Percentiles rank a stretch among this genome's conserved stretches.
phyloP scores from a whole-genome alignment of 1,139 yeast genomes.

The Scheffersomyces cryptocercus region DNA sequence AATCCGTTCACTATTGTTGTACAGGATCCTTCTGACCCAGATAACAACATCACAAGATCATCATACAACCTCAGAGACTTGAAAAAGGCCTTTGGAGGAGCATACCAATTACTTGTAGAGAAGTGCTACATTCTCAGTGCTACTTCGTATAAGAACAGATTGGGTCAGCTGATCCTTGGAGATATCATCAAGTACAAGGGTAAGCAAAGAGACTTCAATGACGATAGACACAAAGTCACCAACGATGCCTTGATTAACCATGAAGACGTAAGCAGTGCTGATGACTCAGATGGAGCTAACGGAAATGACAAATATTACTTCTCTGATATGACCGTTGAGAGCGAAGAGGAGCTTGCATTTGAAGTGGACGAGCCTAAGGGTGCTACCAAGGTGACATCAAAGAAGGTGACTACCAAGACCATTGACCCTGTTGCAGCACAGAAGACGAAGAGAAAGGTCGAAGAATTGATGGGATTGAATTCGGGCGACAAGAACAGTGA shows the following conservation, averaged over 20 bases:
- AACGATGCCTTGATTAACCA: constrained; percentile 57
- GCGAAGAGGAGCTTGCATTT: constrained; percentile 27
- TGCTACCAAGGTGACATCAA: constrained; percentile 9
- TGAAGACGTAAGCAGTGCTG: constrained; percentile 17
- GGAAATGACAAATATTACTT: constrained; percentile 41
- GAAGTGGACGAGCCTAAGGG: constrained; percentile 1
- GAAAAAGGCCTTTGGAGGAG: constrained; percentile 89
- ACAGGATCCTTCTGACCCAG: constrained; percentile 85
- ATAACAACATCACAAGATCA: constrained; percentile 83
- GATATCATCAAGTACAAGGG: constrained; percentile 79
- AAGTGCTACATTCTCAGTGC: constrained; percentile 60
- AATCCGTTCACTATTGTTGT: constrained; percentile 72
- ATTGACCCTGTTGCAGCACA: constrained; percentile 6
- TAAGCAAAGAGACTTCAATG: constrained; percentile 74
- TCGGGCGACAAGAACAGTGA: constrained; percentile 14
- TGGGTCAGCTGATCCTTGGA: constrained; percentile 78
- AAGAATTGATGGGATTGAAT: constrained; percentile 29
- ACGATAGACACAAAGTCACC: constrained; percentile 64
- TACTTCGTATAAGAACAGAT: constrained; percentile 66
- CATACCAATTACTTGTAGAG: constrained; percentile 76
- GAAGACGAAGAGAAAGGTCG: constrained; percentile 21
- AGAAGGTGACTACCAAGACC: neutral
- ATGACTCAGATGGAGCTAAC: constrained; percentile 33
- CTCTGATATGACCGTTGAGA: constrained; percentile 46
- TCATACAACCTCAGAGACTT: constrained; percentile 80